Evolutionary conservation across 75 land plant genomes (phyloP).

Genomic region (Ceratopteris richardii): DNA sequence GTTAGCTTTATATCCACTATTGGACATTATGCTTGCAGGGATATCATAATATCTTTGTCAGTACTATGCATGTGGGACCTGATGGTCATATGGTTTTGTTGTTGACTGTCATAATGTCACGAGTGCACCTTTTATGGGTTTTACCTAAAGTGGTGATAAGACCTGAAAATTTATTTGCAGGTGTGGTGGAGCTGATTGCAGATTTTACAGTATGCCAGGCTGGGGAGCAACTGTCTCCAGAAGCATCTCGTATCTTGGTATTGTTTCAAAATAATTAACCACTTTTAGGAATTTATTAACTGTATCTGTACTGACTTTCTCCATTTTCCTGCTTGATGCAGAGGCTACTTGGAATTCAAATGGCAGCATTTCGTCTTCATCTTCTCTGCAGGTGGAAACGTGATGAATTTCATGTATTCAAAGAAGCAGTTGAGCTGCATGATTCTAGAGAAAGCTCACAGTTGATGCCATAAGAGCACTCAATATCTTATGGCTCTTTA

Average conservation of each 20-base stretch:
- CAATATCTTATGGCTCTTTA: too few relatives aligned
- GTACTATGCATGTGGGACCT: too few relatives aligned
- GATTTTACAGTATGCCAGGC: slow-evolving; percentile 78
- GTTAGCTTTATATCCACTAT: too few relatives aligned
- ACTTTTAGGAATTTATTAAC: background rate
- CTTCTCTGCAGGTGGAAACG: slow-evolving; percentile 67
- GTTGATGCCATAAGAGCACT: too few relatives aligned
- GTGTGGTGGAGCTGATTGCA: slow-evolving; percentile 79
- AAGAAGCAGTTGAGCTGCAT: slow-evolving; percentile 6
- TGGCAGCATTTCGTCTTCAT: slow-evolving; percentile 74
- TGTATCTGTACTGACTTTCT: background rate
- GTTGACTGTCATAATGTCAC: too few relatives aligned
- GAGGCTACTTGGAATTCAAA: slow-evolving; percentile 71
- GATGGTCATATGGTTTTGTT: too few relatives aligned
- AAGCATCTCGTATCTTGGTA: slow-evolving; percentile 83
- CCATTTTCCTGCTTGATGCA: slow-evolving; percentile 21
- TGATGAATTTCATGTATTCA: slow-evolving; percentile 68
- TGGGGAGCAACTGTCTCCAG: slow-evolving; percentile 80
- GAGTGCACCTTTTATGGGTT: too few relatives aligned
- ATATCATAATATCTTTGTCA: too few relatives aligned
- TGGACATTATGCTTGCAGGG: too few relatives aligned
- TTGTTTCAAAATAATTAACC: background rate
- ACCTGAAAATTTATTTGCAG: slow-evolving; percentile 37
- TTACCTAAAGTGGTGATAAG: too few relatives aligned
- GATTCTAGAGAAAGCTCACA: too few relatives aligned